A percentile compares a stretch with the other conserved stretches of the same genome.
These are phyloP conservation scores for Pseudopyricularia cyperi DNA, from an alignment of 2,329 filamentous ascomycete genomes.

Conservation along the genomic window DNA sequence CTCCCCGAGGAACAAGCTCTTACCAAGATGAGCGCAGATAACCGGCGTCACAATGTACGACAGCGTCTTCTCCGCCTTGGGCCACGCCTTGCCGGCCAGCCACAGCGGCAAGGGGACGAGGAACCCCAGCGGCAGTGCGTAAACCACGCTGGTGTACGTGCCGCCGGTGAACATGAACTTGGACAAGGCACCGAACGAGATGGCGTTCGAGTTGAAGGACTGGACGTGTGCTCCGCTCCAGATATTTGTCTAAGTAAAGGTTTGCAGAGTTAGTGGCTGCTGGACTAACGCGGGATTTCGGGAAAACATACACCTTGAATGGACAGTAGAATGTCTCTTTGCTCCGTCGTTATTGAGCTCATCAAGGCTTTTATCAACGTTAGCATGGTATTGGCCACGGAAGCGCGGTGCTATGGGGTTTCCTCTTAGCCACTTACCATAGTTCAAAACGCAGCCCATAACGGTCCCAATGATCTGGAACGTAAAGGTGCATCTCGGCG, in stretches of 20 bases:
- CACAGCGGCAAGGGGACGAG: conserved; percentile 21
- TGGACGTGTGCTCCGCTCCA: conserved; percentile 25
- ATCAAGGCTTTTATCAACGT: conserved; percentile 14
- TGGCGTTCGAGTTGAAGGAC: conserved; percentile 20
- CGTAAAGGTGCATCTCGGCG: conserved; percentile 27
- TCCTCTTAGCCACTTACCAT: not conserved
- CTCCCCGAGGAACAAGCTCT: not conserved
- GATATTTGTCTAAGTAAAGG: conserved; percentile 15
- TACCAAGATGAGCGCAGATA: conserved; percentile 12
- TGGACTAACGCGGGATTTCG: not conserved
- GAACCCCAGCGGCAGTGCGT: conserved; percentile 22
- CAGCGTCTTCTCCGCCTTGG: conserved; percentile 6
- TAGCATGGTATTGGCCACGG: not conserved
- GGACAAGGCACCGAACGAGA: conserved; percentile 13
- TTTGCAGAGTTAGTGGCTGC: not conserved
- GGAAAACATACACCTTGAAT: conserved; percentile 15
- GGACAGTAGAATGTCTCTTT: conserved; percentile 18
- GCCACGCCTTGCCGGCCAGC: conserved; percentile 15
- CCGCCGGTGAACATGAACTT: conserved; percentile 20
- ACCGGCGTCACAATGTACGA: conserved; percentile 20
- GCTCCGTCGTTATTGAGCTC: conserved; percentile 23
- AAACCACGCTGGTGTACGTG: conserved; percentile 20
- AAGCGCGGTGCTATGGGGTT: too few relatives aligned
- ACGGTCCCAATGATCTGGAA: conserved; percentile 23
- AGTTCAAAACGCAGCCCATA: conserved; percentile 10